phyloP scores from a whole-genome alignment of 345 rosid species.

The Citrus reticulata region DNA sequence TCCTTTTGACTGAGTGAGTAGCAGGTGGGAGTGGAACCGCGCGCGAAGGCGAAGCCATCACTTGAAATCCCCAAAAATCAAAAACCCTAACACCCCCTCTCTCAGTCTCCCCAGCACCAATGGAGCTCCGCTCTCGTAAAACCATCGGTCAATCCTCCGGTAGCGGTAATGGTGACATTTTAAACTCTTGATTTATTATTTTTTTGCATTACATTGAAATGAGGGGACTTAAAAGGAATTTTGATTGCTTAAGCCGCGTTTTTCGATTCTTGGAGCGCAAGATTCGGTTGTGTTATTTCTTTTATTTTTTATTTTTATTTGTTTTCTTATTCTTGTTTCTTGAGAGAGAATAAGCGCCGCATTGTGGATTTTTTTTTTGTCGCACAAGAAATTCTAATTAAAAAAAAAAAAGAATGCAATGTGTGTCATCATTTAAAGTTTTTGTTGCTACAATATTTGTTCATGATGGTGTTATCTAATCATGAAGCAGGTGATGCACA shows the following conservation, averaged over 20 bases:
- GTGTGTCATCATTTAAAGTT: background rate
- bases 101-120: background rate
- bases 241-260: background rate
- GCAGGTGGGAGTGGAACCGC: background rate
- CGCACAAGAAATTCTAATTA: background rate
- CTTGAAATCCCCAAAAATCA: background rate
- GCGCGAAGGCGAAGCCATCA: background rate
- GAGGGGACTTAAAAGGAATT: background rate
- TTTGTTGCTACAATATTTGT: background rate
- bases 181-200: background rate
- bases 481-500: constrained; percentile 11
- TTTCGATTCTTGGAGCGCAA: background rate
- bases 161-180: background rate
- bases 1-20: too few relatives aligned
- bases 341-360: background rate
- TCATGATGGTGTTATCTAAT: background rate
- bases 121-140: constrained; percentile 13
- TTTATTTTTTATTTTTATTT: background rate
- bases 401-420: background rate
- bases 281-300: background rate
- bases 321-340: background rate
- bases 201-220: background rate
- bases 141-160: background rate
- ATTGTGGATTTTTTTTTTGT: background rate
- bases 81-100: constrained; percentile 1